Evolutionary conservation across 2,329 filamentous ascomycete genomes (phyloP).

Genomic region (Zasmidium cellare): DNA sequence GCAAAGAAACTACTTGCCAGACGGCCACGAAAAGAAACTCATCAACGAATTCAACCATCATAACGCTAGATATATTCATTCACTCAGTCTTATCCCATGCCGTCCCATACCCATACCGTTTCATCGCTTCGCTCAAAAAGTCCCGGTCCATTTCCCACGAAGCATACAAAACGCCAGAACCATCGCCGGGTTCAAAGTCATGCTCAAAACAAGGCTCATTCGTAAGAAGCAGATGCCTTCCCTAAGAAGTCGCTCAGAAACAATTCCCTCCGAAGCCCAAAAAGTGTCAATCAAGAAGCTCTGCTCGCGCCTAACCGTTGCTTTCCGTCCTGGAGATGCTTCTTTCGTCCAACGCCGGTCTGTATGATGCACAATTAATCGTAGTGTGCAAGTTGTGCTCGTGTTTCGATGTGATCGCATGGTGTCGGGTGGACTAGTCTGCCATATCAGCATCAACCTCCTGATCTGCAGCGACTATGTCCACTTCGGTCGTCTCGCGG

Average conservation of each 20-base stretch:
- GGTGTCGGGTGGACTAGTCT: not conserved
- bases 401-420: not conserved
- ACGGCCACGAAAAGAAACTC: no score
- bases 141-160: no score
- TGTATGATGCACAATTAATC: not conserved
- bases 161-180: not conserved
- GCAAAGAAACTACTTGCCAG: no score
- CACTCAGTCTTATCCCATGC: not conserved
- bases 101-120: not conserved
- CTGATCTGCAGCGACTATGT: slow-evolving; percentile 10
- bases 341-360: not conserved
- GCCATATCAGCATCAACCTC: not conserved
- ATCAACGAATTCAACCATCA: not conserved
- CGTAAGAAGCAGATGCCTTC: not conserved
- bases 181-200: not conserved
- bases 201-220: not conserved
- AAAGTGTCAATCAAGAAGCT: not conserved
- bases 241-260: not conserved
- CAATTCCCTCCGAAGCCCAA: not conserved
- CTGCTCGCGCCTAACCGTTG: not conserved
- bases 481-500: slow-evolving; percentile 34
- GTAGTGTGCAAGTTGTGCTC: not conserved
- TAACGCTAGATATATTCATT: not conserved
- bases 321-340: not conserved
- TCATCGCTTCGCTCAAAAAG: not conserved